These are phyloP conservation scores for Claviceps sp. DNA, from an alignment of 2,329 filamentous ascomycete species.

Conservation along the genomic window DNA sequence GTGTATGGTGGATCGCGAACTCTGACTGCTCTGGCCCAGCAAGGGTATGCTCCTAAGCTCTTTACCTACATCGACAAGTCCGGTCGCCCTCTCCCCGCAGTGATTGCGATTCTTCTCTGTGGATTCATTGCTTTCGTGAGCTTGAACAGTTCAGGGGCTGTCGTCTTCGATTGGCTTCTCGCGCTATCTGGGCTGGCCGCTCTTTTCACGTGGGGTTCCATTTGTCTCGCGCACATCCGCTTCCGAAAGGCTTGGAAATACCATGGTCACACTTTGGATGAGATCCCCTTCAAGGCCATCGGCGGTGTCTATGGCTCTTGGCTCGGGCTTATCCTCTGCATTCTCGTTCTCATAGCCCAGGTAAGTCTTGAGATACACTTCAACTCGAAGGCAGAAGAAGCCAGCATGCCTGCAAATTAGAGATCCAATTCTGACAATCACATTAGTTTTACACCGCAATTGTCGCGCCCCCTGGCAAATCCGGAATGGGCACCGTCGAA, in stretches of 20 bases:
- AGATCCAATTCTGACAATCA: not conserved
- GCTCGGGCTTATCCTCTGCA: constrained; percentile 44
- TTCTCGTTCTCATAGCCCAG: constrained; percentile 41
- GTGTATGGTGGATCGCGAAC: constrained; percentile 48
- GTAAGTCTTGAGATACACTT: constrained; percentile 16
- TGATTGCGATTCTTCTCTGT: constrained; percentile 33
- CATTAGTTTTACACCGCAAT: constrained; percentile 37
- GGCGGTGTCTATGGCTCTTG: constrained; percentile 51
- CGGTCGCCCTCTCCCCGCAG: constrained; percentile 40
- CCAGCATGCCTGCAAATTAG: not conserved
- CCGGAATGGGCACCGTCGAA: constrained; percentile 27
- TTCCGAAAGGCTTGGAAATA: constrained; percentile 47
- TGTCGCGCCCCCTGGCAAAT: constrained; percentile 17
- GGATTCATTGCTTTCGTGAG: constrained; percentile 35
- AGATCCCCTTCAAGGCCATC: constrained; percentile 51
- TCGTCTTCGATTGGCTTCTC: constrained; percentile 49
- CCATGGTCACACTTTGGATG: constrained; percentile 48
- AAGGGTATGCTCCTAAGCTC: constrained; percentile 43
- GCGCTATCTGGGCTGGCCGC: constrained; percentile 47
- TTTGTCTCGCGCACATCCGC: constrained; percentile 51
- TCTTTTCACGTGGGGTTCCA: constrained; percentile 52
- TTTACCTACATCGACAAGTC: constrained; percentile 45
- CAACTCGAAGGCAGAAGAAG: not conserved
- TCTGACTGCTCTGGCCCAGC: constrained; percentile 43
- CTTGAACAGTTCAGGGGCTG: constrained; percentile 27